Evolutionary conservation across 495 filamentous ascomycete species (phyloP), one percentile per base, ranked within the genome.

Genomic region (Ramalina intermedia): DNA sequence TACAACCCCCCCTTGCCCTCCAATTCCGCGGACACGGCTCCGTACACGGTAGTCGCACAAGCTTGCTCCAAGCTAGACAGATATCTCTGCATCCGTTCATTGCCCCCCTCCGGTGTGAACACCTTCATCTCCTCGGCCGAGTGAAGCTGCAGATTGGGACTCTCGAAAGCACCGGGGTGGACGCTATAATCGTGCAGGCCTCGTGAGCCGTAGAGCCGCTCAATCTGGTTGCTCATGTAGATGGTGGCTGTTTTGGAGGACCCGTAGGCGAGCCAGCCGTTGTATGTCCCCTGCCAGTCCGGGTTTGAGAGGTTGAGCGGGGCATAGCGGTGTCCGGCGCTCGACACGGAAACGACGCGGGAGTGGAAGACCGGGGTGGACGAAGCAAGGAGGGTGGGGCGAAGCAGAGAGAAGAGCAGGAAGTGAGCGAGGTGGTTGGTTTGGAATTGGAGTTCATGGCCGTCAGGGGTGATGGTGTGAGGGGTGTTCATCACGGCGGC

Each of bases 381-480:
- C n/a, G 55, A 58, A 11, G 66, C 56, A 16, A 75, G 59, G 5
- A 76, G 49, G 29, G 65, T 51, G 8, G 61, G 58, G 50, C 65
- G 66, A 18, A 77, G 65, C 1, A 69, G 62, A 24, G 69, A 56
- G 54, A 73, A 69, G 14, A 76, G 60, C 18, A 73, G 66, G 53
- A 76, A 74, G 52, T 70, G 67, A 21, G 56, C 59, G 3, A 75
- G 57, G 53, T 75, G 66, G 59, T 74, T 74, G 6, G 66, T 68
- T 12, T 56, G 60, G 43, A 76, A 67, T 46, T 76, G 69, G n/a
- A 61, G 45, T 52, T 77, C 74, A 47, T 70, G 55, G 18, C 67
- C 69, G 41, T 60, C 58, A 12, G 69, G 74, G 24, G 48, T 46
- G 3, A 62, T 55, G 16, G 50, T 46, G 29, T 68, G 58, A 17